Base-by-base conservation (phyloP, 345 rosid species). In the Populus euphratica region DNA sequence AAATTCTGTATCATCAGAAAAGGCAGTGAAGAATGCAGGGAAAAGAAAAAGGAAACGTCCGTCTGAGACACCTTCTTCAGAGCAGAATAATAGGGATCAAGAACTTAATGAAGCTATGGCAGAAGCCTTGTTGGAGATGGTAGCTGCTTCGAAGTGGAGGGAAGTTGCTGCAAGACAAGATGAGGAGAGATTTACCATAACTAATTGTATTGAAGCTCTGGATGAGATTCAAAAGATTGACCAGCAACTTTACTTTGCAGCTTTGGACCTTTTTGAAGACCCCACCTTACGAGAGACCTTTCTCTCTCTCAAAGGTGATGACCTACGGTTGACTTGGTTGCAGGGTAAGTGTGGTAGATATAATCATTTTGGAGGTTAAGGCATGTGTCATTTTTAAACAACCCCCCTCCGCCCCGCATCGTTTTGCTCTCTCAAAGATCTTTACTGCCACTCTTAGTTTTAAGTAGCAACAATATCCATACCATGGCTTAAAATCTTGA, bases 231-330 rank as follows among this genome's bases (percentile, higher is more conserved):
- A 84, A 82, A 79, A 81, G 27, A 68, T 88, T 5, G 93, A 91
- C 20, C 87, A 89, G 73, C n/a, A 72, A 61, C 81, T 91, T 35
- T 94, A 92, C 78, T 84, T 86, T 68, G 85, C 90, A 39, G 92
- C 93, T 44, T 69, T 94, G 72, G 94, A 92, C 76, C 90, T 94
- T 71, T 94, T 94, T 68, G 98, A 89, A 79, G 91, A 83, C 21
- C 83, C 90, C 31, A 76, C 54, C 82, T 67, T 77, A 52, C 85
- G 96, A 77, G 91, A 87, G 86, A 91, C 90, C 0, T 94, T 92
- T 71, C 63, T 94, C 3, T 91, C 91, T 50, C 81, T 91, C 52
- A 88, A 85, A 71, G 85, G 82, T 27, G 74, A 86, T 35, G 80
- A 73, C 75, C 43, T 82, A 25, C 64, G 91, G 74, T 75, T 89